These are phyloP conservation scores for Sclerotinia subarctica DNA, from an alignment of 2,329 filamentous ascomycete species.

Conservation along the genomic window DNA sequence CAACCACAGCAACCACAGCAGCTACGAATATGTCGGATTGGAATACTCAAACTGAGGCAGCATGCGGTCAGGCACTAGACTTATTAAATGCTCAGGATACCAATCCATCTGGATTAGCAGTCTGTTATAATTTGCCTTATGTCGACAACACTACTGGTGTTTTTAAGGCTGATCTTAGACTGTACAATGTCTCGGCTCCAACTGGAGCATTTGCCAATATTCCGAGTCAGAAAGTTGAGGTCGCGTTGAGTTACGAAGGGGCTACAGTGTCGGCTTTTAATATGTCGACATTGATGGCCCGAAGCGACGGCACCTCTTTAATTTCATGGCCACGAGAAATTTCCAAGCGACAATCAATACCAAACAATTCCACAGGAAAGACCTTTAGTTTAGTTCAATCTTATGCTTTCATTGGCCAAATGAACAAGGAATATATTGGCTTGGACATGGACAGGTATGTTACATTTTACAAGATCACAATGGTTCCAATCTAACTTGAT, in stretches of 20 bases:
- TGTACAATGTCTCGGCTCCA: conserved; percentile 66
- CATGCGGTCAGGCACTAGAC: conserved; percentile 57
- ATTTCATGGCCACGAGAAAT: conserved; percentile 32
- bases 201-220: conserved; percentile 52
- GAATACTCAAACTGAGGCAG: conserved; percentile 52
- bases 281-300: conserved; percentile 28
- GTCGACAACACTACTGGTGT: conserved; percentile 64
- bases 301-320: conserved; percentile 28
- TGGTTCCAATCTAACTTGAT: conserved; percentile 43
- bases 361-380: neutral
- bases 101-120: conserved; percentile 73
- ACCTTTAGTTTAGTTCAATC: conserved; percentile 52
- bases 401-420: conserved; percentile 66
- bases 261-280: conserved; percentile 50
- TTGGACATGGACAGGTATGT: conserved; percentile 59
- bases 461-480: neutral
- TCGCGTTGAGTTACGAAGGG: conserved; percentile 53
- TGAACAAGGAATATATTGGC: conserved; percentile 56
- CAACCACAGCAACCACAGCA: conserved; percentile 11
- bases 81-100: conserved; percentile 53
- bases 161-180: conserved; percentile 73
- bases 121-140: conserved; percentile 78
- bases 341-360: conserved; percentile 27
- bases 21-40: conserved; percentile 46
- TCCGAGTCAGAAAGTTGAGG: conserved; percentile 50